phyloP scores from a whole-genome alignment of 139 green algal genomes.

The Nannochloris sp. region DNA sequence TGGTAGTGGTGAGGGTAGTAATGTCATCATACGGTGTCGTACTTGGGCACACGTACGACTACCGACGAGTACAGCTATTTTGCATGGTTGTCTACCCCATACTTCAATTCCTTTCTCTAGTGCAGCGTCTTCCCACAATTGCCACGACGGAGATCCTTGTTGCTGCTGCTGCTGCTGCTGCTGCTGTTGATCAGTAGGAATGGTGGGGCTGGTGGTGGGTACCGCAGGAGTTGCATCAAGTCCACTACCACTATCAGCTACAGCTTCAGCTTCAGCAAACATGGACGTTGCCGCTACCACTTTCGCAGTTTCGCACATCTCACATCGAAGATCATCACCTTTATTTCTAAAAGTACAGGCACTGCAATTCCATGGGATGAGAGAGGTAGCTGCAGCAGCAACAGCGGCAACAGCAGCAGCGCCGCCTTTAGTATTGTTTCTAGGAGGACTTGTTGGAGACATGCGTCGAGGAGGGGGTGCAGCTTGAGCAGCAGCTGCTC shows the following conservation, averaged over 20 bases:
- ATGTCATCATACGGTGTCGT: not conserved
- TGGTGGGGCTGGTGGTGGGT: not conserved
- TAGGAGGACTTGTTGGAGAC: conserved; percentile 22
- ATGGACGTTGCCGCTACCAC: not conserved
- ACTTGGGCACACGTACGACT: conserved; percentile 27
- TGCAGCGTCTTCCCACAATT: conserved; percentile 9
- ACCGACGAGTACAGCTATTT: conserved; percentile 27
- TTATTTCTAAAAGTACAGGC: not conserved
- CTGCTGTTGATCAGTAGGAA: not conserved
- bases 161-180: not conserved
- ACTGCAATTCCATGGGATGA: not conserved
- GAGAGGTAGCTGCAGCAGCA: not conserved
- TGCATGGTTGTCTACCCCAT: conserved; percentile 33
- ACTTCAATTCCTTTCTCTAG: conserved; percentile 27
- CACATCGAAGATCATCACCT: not conserved
- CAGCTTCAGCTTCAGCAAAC: too few relatives aligned
- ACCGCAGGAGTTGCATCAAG: not conserved
- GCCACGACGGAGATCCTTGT: conserved; percentile 9
- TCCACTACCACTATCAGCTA: not conserved
- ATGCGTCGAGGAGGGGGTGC: conserved; percentile 25
- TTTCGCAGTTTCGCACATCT: not conserved
- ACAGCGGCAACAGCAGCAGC: not conserved
- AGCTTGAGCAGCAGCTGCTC: too few relatives aligned
- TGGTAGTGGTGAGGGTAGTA: not conserved
- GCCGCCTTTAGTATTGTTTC: not conserved